phyloP scores from a whole-genome alignment of 176 grass and related monocot genomes.

The Tuctoria greenei region DNA sequence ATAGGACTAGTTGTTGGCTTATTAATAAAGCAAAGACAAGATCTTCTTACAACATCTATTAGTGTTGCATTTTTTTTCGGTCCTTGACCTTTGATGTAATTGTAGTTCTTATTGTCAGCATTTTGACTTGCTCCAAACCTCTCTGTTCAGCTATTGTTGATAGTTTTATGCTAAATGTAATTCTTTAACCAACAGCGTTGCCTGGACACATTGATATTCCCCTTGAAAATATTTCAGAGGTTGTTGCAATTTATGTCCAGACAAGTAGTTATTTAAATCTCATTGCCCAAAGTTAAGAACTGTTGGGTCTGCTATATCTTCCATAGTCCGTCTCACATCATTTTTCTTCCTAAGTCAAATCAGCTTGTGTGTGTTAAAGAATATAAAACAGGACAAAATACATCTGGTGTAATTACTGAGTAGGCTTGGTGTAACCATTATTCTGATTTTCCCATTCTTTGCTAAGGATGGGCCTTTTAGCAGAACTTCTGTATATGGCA shows the following conservation, averaged over 20 bases:
- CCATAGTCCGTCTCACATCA: neutral
- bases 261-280: neutral
- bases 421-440: neutral
- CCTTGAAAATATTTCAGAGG: neutral
- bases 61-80: neutral
- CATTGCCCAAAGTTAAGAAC: neutral
- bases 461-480: neutral
- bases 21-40: slow-evolving; percentile 8
- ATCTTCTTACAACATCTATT: neutral
- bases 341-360: neutral
- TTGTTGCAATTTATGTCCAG: neutral
- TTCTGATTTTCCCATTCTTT: neutral
- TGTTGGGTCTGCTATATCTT: neutral
- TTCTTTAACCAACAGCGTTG: neutral
- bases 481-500: neutral
- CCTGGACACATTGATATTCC: neutral
- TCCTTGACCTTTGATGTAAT: neutral
- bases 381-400: slow-evolving; percentile 8
- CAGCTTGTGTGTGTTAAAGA: neutral
- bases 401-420: neutral
- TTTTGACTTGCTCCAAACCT: neutral
- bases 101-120: neutral
- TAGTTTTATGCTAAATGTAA: slow-evolving; percentile 4
- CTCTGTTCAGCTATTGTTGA: slow-evolving; percentile 7
- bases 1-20: slow-evolving; percentile 4